phyloP scores from a whole-genome alignment of 495 filamentous ascomycete species.

The Penicillium ochrochloron region DNA sequence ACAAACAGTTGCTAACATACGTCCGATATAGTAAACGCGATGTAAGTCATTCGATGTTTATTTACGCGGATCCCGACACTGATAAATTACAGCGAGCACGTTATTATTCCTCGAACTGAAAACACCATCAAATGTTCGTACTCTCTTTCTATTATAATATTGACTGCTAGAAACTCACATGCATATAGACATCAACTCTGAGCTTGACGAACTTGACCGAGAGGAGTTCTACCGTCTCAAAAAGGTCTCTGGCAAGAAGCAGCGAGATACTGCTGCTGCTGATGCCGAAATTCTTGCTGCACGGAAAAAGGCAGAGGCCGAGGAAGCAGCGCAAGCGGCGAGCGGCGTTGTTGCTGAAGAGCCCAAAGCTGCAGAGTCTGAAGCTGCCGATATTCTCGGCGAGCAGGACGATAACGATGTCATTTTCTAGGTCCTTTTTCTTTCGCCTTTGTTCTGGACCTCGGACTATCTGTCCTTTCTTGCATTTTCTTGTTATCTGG shows the following conservation, averaged over 20 bases:
- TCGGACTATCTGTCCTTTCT: conserved; percentile 21
- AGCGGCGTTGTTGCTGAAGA: conserved; percentile 44
- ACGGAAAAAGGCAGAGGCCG: conserved; percentile 53
- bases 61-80: conserved; percentile 5
- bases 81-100: conserved; percentile 66
- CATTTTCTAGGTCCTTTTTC: conserved; percentile 70
- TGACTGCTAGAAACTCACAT: conserved; percentile 23
- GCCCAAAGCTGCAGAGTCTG: conserved; percentile 33
- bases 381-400: conserved; percentile 71
- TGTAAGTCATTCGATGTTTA: conserved; percentile 57
- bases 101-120: conserved; percentile 96
- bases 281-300: conserved; percentile 73
- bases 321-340: conserved; percentile 41
- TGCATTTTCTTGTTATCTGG: conserved; percentile 26
- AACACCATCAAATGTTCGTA: conserved; percentile 94
- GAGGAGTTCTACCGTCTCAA: conserved; percentile 99
- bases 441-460: conserved; percentile 14
- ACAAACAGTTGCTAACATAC: conserved; percentile 9
- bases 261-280: conserved; percentile 74
- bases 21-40: conserved; percentile 76
- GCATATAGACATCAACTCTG: conserved; percentile 87
- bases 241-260: conserved; percentile 97
- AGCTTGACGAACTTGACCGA: conserved; percentile 96
- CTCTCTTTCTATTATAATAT: not conserved
- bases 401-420: conserved; percentile 91